A percentile compares a stretch with the other conserved stretches of the same genome.
Conservation (phyloP, 1,139 yeast species). For the Hemisphaericaspora lyxosophila region DNA sequence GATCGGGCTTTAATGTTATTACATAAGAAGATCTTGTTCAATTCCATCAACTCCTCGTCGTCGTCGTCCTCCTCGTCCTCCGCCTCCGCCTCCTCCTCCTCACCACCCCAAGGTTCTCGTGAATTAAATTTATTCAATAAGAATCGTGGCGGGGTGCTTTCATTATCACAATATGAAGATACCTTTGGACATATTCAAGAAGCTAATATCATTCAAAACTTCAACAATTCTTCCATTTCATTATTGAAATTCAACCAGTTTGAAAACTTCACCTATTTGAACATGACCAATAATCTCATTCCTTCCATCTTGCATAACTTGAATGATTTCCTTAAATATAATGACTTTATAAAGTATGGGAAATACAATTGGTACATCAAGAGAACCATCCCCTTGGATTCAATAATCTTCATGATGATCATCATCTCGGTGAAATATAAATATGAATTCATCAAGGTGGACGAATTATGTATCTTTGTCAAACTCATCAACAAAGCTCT, state of each 20-base stretch:
- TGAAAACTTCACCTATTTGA: conserved; percentile 46
- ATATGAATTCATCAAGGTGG: conserved; percentile 39
- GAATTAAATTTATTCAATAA: conserved; percentile 3
- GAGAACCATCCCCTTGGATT: conserved; percentile 59
- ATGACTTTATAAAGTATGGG: conserved; percentile 49
- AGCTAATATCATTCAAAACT: conserved; percentile 38
- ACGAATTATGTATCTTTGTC: conserved; percentile 35
- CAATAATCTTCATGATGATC: conserved; percentile 53
- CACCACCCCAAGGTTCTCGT: not conserved
- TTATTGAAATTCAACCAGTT: conserved; percentile 36
- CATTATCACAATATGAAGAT: conserved; percentile 41
- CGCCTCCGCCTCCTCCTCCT: not conserved
- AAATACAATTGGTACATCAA: conserved; percentile 61
- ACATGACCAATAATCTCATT: conserved; percentile 51
- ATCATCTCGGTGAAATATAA: conserved; percentile 55
- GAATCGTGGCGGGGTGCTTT: conserved; percentile 25
- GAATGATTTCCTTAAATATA: conserved; percentile 51
- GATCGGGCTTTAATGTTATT: conserved; percentile 56
- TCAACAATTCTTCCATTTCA: conserved; percentile 35
- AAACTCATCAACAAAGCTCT: conserved; percentile 44
- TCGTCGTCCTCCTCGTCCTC: not conserved
- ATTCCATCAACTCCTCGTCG: too few species aligned
- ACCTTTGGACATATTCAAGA: conserved; percentile 43
- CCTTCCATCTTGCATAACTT: conserved; percentile 60
- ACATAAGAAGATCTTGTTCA: conserved; percentile 51